Evolutionary conservation across 2,329 filamentous ascomycete species (phyloP).

Genomic region (Apiospora hydei): DNA sequence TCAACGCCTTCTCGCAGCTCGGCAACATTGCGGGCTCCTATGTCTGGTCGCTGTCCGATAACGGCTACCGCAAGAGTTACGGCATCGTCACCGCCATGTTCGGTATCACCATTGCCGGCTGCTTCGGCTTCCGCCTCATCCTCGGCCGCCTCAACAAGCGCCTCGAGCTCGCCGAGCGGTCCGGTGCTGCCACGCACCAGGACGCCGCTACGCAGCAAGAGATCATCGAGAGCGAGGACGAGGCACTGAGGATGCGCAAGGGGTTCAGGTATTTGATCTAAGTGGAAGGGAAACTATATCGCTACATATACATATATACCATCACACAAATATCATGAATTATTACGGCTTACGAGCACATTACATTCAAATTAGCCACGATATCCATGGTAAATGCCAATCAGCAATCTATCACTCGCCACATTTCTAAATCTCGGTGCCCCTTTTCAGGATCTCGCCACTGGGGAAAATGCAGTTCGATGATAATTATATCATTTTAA

Average conservation of each 20-base stretch:
- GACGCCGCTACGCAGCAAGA: constrained; percentile 41
- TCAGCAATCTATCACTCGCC: background rate
- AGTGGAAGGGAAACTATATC: background rate
- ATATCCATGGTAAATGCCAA: too few relatives aligned
- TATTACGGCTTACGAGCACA: background rate
- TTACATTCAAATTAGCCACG: background rate
- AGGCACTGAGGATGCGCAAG: constrained; percentile 53
- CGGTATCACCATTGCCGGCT: constrained; percentile 62
- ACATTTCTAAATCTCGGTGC: too few relatives aligned
- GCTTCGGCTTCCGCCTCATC: constrained; percentile 55
- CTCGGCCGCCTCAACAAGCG: constrained; percentile 55
- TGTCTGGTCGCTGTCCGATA: constrained; percentile 65
- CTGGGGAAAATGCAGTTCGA: background rate
- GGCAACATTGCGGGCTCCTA: constrained; percentile 68
- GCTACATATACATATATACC: background rate
- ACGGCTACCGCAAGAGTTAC: constrained; percentile 70
- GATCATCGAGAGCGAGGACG: constrained; percentile 50
- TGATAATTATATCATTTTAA: background rate
- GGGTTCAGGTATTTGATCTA: constrained; percentile 57
- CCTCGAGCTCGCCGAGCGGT: constrained; percentile 52
- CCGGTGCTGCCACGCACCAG: constrained; percentile 50
- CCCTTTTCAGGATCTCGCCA: background rate
- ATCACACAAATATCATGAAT: background rate
- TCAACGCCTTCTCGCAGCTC: constrained; percentile 65
- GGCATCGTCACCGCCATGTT: constrained; percentile 72